These are phyloP conservation scores for Botryotinia globosa DNA, from an alignment of 2,329 filamentous ascomycete genomes.

Conservation along the genomic window DNA sequence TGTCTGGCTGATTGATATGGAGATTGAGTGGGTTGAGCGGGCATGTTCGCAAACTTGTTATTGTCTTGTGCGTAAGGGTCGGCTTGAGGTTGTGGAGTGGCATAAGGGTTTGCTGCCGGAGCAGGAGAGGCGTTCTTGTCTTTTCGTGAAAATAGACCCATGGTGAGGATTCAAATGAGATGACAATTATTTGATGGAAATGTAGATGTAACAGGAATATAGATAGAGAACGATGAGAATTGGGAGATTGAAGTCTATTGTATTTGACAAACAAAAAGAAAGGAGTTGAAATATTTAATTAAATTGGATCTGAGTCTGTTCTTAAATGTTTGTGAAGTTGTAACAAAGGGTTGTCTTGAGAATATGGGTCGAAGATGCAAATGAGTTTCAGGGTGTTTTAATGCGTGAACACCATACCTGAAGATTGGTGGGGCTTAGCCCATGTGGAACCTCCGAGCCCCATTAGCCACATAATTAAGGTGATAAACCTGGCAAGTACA, in stretches of 20 bases:
- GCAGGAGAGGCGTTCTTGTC: conserved; percentile 50
- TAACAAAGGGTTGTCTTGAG: conserved; percentile 17
- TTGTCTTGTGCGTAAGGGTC: conserved; percentile 59
- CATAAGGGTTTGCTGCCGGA: conserved; percentile 38
- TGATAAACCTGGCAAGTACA: background rate
- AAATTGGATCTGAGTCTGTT: background rate
- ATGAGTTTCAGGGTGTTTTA: conserved; percentile 10
- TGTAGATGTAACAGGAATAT: background rate
- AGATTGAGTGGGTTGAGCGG: conserved; percentile 36
- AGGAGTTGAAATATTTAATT: background rate
- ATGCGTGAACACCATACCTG: conserved; percentile 4
- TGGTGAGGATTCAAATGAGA: background rate
- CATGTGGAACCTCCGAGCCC: conserved; percentile 3
- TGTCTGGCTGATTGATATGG: conserved; percentile 32
- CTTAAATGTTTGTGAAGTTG: background rate
- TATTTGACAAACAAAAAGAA: background rate
- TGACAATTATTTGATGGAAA: background rate
- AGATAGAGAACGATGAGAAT: background rate
- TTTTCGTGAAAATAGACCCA: conserved; percentile 46
- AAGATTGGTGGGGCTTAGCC: conserved; percentile 11
- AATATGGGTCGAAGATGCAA: conserved; percentile 14
- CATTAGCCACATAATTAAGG: background rate
- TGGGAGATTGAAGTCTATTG: too few relatives aligned
- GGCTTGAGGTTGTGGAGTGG: conserved; percentile 36
- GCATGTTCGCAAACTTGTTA: conserved; percentile 55